Evolutionary conservation across 495 filamentous ascomycete species (phyloP).

Genomic region (Xylaria intraflava): DNA sequence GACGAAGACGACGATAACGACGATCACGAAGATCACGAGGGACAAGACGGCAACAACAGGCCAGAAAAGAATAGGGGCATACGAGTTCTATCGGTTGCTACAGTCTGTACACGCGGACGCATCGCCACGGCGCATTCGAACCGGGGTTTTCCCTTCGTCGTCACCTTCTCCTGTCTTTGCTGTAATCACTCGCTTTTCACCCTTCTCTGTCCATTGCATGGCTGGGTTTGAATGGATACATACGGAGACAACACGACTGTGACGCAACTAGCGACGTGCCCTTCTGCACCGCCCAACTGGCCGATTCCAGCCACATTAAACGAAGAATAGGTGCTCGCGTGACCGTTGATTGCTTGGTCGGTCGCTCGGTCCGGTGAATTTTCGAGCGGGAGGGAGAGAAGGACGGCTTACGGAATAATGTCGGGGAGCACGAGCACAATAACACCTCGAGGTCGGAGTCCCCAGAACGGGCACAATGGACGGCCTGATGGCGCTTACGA

Average conservation of each 20-base stretch:
- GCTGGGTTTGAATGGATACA: not conserved
- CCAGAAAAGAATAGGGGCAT: not conserved
- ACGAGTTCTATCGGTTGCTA: no score
- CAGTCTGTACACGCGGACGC: not conserved
- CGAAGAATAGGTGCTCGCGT: no score
- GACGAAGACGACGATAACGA: not conserved
- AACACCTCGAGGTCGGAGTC: constrained; percentile 22
- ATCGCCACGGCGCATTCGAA: not conserved
- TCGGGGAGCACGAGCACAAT: constrained; percentile 6
- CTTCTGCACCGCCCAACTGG: not conserved
- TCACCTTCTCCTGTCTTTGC: not conserved
- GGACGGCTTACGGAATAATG: not conserved
- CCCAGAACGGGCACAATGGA: not conserved
- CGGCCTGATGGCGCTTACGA: not conserved
- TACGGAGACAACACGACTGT: not conserved
- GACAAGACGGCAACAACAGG: not conserved
- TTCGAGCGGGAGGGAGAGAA: not conserved
- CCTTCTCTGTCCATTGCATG: not conserved
- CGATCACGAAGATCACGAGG: not conserved
- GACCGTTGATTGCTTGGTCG: not conserved
- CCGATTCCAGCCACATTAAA: not conserved
- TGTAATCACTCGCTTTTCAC: not conserved
- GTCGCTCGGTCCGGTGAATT: not conserved
- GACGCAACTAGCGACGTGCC: not conserved
- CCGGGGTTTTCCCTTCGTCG: not conserved